Conservation (phyloP, 2,329 filamentous ascomycete species). For the Triangularia verruculosa region DNA sequence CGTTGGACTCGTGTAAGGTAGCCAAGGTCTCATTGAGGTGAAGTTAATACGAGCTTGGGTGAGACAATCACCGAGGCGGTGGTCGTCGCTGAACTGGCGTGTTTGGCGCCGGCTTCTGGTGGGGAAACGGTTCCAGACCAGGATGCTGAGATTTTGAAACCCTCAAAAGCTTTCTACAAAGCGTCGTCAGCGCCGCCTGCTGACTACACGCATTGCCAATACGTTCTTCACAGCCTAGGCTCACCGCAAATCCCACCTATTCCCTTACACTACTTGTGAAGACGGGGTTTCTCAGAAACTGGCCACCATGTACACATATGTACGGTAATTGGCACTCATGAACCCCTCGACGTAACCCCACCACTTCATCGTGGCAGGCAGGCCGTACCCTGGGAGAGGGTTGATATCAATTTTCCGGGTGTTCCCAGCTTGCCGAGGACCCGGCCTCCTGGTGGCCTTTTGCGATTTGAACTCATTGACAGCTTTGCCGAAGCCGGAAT, state of each 20-base stretch:
- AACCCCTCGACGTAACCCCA: neutral
- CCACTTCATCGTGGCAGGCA: neutral
- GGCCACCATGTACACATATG: too few species aligned
- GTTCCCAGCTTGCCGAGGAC: neutral
- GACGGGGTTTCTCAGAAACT: too few species aligned
- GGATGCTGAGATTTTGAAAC: neutral
- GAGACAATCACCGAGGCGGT: slow-evolving; percentile 16
- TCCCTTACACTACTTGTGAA: too few species aligned
- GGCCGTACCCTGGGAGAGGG: neutral
- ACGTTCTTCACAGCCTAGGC: neutral
- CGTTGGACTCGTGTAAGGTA: neutral
- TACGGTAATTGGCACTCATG: neutral
- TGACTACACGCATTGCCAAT: neutral
- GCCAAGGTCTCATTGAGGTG: neutral
- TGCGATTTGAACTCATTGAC: neutral
- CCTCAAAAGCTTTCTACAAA: neutral
- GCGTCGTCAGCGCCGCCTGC: neutral
- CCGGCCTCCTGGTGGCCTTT: neutral
- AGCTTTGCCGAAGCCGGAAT: neutral
- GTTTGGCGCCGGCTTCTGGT: neutral
- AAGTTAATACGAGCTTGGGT: slow-evolving; percentile 18
- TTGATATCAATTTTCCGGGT: neutral
- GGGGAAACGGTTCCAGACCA: neutral
- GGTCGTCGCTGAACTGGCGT: neutral
- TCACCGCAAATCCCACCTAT: neutral